Base-by-base conservation (phyloP, 345 rosid species). In the Euclidium syriacum region DNA sequence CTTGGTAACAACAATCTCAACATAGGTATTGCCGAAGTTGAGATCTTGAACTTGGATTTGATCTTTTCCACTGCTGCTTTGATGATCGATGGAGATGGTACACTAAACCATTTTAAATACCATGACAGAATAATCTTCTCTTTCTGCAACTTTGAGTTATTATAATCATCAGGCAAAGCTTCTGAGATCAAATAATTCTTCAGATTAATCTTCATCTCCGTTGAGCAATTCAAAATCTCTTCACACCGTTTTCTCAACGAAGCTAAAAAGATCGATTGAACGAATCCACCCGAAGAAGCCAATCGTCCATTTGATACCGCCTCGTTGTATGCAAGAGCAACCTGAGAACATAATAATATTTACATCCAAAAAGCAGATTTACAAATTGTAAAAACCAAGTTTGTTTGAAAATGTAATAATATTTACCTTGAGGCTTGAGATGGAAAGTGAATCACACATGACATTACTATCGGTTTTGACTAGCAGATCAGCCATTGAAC, bases 401-500 rank as follows among this genome's bases (percentile, higher is more conserved):
- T 9, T 27, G 18, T 6, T n/a, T 8, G 12, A 16, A 49, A 65
- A 42, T 25, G 12, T 78, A n/a, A n/a, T n/a, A n/a, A n/a, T n/a
- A n/a, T n/a, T n/a, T n/a, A 94, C 99, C 96, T 90, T 90, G 63
- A 94, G 76, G 79, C 79, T 87, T 49, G 88, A 87, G 80, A 94
- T 78, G 18, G 79, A 71, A 35, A 90, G 86, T 10, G 96, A 79
- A 59, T 90, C 90, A 30, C 74, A 25, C 22, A 79, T n/a, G n/a
- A n/a, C 58, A 35, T 49, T 68, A 64, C 70, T 30, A 44, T 65
- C 64, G 51, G 76, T 77, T 59, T 71, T 71, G 48, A 53, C 70
- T 25, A 85, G 80, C 48, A 87, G 87, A 71, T 90, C 85, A 42
- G 84, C 83, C 78, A 94, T 78, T n/a, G 82, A 81, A 22, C 73